Evolutionary conservation across 768 basidiomycete species (phyloP), one percentile per base, ranked within the genome.

Genomic region (Pluteus cervinus): DNA sequence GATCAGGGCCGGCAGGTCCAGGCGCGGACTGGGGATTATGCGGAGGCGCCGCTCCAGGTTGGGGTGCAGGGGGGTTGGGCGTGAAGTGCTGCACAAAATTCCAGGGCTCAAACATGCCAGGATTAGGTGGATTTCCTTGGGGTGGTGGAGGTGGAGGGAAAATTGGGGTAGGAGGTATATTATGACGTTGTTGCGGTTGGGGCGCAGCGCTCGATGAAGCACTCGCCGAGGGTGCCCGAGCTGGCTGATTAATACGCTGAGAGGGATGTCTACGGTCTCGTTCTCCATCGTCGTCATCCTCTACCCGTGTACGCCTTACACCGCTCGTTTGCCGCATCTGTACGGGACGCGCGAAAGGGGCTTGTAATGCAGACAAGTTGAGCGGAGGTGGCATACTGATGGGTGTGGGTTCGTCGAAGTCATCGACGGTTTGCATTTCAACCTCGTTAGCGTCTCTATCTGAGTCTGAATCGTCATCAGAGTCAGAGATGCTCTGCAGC

Each of bases 261-360:
- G 76, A 78, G 12, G 81, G 79, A 49, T 81, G 79, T 39, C 81
- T 68, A 39, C 72, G 67, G 49, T 82, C 76, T 25, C 79, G 59
- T 9, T 76, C 76, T 5, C 70, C 67, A 44, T 83, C 79, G 5
- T 67, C 66, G 39, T 81, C 79, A 37, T 78, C 73, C 2, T 81
- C 77, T 3, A 80, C 76, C 29, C 79, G 60, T 12, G 71, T 63
- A 16, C 79, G 78, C 29, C 79, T 60, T 35, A 53, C 57, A 24
- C 43, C 47, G 33, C 53, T 66, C 17, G 40, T 44, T 10, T 60
- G 51, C 4, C 33, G 20, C 22, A 53, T 31, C 33, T 32, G 5
- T 33, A 41, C 21, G 33, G 39, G 31, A 33, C 39, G 24, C 26
- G 43, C 23, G 9, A 41, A 23, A 11, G 44, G 33, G 6, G 32